Evolutionary conservation across 31 red algal genomes (phyloP), one percentile per base, ranked within the genome.

Genomic region (Asparagopsis taxiformis): DNA sequence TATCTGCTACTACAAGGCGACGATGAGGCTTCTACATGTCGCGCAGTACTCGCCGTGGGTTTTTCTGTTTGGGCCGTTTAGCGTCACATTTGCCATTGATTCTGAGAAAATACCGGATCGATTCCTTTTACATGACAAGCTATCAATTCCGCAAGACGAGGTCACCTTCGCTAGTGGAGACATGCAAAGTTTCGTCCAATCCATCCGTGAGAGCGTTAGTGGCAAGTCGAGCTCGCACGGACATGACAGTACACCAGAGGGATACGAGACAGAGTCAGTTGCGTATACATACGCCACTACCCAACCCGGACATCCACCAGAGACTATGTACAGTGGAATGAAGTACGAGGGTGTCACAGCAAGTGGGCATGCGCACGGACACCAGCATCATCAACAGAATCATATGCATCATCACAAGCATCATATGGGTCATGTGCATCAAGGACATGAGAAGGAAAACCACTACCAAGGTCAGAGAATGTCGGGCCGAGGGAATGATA

Each of bases 101-200:
- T 41, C 66, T 23, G 31, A 55, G 2, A 83, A 83, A 34, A 26
- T 83, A 22, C 66, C 79, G 5, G 79, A 83, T 54, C 55, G 34
- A 1, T 73, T 64, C 34, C 72, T 60, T 15, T 59, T 83, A n/a
- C 79, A 83, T 38, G 62, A 73, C 67, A 83, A 83, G 54, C 59
- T 83, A 3, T 48, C 61, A 0, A 36, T 80, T 46, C 37, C 34
- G 35, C 63, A 65, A 3, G 64, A 68, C 22, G 62, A 80, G 53
- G 64, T 80, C 2, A 80, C 76, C n/a, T 80, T 80, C 37, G 76
- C 62, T 25, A 59, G 31, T 11, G 37, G 28, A 20, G 33, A 67
- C 21, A 61, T 80, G 33, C 49, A 80, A 17, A 46, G 53, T 48
- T 51, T 80, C 34, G 76, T 65, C 17, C 51, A 68, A 9, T 80